phyloP scores from a whole-genome alignment of 305 asterid species.

The Nicotiana rustica region DNA sequence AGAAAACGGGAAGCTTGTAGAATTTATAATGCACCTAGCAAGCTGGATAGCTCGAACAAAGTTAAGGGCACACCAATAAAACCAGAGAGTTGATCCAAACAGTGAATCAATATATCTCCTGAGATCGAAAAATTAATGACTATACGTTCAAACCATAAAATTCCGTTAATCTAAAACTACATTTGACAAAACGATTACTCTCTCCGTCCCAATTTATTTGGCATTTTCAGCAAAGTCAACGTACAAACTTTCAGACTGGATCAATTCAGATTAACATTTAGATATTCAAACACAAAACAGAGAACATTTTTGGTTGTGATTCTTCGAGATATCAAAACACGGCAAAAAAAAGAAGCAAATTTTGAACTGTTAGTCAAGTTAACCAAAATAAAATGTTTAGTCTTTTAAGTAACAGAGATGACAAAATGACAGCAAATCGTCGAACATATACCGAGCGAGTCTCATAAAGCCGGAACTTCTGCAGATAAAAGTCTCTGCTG shows the following conservation, averaged over 20 bases:
- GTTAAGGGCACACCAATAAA: background rate
- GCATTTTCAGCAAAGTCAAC: too few species aligned
- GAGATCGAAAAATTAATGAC: slow-evolving; percentile 18
- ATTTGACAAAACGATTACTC: too few species aligned
- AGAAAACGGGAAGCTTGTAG: too few species aligned
- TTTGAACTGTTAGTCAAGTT: slow-evolving; percentile 2
- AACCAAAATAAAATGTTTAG: background rate
- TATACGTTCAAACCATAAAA: background rate
- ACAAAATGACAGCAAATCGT: slow-evolving; percentile 29
- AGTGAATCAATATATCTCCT: slow-evolving; percentile 9
- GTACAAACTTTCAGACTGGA: too few species aligned
- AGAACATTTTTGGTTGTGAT: background rate
- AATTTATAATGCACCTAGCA: slow-evolving; percentile 2
- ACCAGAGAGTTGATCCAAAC: background rate
- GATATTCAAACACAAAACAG: slow-evolving; percentile 36
- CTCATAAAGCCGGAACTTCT: slow-evolving; percentile 77
- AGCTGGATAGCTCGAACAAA: background rate
- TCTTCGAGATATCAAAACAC: background rate
- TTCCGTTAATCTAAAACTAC: background rate
- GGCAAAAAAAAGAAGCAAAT: background rate
- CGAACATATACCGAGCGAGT: slow-evolving; percentile 69
- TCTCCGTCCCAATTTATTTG: too few species aligned
- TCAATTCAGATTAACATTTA: background rate
- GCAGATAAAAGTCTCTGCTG: slow-evolving; percentile 46
- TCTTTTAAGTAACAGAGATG: background rate